Percentiles rank a stretch among this genome's conserved stretches.
Evolutionary conservation across 495 filamentous ascomycete genomes (phyloP).

Genomic region (Penicillium goetzii): DNA sequence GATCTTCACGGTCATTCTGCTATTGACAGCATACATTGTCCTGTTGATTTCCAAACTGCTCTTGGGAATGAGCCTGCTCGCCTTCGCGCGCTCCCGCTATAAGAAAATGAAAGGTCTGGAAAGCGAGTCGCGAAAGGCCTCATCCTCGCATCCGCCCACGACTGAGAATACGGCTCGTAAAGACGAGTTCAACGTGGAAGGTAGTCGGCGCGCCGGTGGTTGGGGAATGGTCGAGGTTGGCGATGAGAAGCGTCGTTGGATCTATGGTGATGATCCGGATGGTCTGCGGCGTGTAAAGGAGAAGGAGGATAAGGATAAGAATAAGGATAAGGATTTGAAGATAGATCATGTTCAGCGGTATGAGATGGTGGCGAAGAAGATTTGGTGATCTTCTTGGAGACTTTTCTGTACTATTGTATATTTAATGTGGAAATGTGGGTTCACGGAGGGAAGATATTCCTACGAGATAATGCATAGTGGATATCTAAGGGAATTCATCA

Average conservation of each 20-base stretch:
- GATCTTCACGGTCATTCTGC: constrained; percentile 70
- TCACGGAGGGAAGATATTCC: background rate
- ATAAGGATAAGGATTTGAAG: constrained; percentile 55
- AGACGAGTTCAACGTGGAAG: constrained; percentile 63
- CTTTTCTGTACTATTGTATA: background rate
- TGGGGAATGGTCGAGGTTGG: constrained; percentile 86
- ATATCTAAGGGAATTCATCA: too few relatives aligned
- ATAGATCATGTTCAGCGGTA: constrained; percentile 78
- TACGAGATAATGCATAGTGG: background rate
- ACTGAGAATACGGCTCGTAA: constrained; percentile 23
- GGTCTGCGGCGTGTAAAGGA: constrained; percentile 69
- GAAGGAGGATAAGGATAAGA: constrained; percentile 66
- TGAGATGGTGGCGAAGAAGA: constrained; percentile 91
- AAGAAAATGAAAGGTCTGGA: constrained; percentile 77
- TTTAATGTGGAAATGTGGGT: background rate
- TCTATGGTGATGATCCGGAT: constrained; percentile 84
- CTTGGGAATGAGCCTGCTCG: constrained; percentile 79
- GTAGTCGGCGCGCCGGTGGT: constrained; percentile 73
- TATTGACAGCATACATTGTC: constrained; percentile 76
- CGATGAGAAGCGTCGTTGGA: constrained; percentile 82
- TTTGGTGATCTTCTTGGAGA: constrained; percentile 63
- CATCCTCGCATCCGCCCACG: constrained; percentile 9
- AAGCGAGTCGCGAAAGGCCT: constrained; percentile 38
- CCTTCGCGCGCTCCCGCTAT: constrained; percentile 75
- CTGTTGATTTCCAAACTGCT: constrained; percentile 78